Evolutionary conservation across 176 grass and related monocot genomes (phyloP).

Genomic region (bread wheat (Triticum aestivum)): DNA sequence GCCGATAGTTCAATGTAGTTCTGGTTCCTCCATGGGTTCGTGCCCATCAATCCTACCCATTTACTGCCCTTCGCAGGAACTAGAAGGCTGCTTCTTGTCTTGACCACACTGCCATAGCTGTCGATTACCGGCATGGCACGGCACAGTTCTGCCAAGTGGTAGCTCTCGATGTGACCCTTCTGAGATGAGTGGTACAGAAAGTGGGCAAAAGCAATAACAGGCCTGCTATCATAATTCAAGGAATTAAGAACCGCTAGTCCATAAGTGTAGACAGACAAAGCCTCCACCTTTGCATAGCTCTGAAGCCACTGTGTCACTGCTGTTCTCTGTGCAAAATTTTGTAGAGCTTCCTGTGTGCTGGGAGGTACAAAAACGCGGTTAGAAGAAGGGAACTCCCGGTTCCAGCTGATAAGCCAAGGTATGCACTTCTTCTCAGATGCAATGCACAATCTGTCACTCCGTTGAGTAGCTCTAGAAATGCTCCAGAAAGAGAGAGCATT

Average conservation of each 20-base stretch:
- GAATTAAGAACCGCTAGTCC: not conserved
- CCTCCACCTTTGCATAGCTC: constrained; percentile 30
- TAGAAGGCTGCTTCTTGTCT: constrained; percentile 22
- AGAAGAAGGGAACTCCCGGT: constrained; percentile 43
- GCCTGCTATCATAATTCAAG: constrained; percentile 12
- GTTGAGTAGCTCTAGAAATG: constrained; percentile 8
- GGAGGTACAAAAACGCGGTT: constrained; percentile 35
- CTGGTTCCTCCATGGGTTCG: constrained; percentile 52
- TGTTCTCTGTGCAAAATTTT: not conserved
- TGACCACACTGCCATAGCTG: constrained; percentile 29
- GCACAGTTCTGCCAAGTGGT: not conserved
- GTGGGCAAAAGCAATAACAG: constrained; percentile 44
- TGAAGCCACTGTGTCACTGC: constrained; percentile 42
- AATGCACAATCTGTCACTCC: constrained; percentile 35
- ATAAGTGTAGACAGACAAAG: constrained; percentile 36
- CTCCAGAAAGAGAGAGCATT: constrained; percentile 41
- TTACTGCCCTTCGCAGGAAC: constrained; percentile 72
- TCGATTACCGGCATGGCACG: constrained; percentile 41
- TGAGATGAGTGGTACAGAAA: constrained; percentile 53
- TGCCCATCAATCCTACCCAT: constrained; percentile 57
- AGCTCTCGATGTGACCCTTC: not conserved
- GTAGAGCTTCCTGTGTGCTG: constrained; percentile 29
- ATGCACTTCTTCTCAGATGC: constrained; percentile 17
- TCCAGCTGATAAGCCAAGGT: constrained; percentile 61
- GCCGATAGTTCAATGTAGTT: constrained; percentile 46